Conservation (phyloP, 2,329 filamentous ascomycete genomes). For the Zalaria obscura region DNA sequence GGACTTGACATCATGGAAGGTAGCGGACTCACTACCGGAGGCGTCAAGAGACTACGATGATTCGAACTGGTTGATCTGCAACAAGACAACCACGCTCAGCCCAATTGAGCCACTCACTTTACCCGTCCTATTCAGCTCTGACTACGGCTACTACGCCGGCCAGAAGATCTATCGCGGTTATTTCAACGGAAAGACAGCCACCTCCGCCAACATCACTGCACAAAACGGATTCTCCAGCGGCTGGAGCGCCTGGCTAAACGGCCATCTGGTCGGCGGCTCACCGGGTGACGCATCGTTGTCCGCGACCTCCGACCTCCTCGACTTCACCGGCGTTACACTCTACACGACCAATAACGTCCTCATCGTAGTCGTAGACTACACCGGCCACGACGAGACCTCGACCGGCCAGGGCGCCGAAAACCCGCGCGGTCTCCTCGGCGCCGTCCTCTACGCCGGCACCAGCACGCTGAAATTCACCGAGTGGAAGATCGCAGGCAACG, state of each 20-base stretch:
- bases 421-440: constrained; percentile 38
- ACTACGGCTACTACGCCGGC: constrained; percentile 27
- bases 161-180: constrained; percentile 27
- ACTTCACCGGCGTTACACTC: constrained; percentile 35
- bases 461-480: constrained; percentile 28
- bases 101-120: constrained; percentile 22
- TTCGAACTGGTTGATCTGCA: constrained; percentile 28
- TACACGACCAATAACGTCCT: constrained; percentile 31
- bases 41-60: constrained; percentile 29
- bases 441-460: constrained; percentile 31
- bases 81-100: constrained; percentile 20
- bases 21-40: constrained; percentile 36
- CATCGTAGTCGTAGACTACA: constrained; percentile 45
- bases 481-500: constrained; percentile 46
- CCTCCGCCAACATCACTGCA: constrained; percentile 28
- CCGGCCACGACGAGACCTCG: constrained; percentile 41
- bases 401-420: constrained; percentile 32
- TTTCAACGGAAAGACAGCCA: constrained; percentile 23
- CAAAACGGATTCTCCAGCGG: constrained; percentile 39
- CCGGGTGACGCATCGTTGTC: constrained; percentile 33
- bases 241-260: constrained; percentile 45
- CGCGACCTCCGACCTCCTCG: constrained; percentile 27
- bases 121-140: constrained; percentile 26
- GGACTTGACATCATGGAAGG: constrained; percentile 30
- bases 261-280: constrained; percentile 39